Conservation (phyloP, 2,329 filamentous ascomycete species). For the Rhexocercosporidium sp. region DNA sequence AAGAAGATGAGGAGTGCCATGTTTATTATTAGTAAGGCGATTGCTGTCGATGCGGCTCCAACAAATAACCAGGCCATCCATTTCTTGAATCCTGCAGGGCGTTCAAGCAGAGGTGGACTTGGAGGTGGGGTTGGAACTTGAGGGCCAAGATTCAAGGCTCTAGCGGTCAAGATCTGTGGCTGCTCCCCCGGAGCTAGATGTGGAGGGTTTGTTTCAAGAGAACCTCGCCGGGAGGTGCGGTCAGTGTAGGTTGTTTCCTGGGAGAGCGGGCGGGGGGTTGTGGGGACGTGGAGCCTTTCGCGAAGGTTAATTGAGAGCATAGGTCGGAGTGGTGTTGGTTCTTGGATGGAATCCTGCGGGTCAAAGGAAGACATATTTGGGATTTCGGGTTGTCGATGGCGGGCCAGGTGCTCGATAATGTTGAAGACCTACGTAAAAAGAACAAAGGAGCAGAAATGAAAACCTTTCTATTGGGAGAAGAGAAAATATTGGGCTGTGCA, state of each 20-base stretch:
- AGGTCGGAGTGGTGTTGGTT: background rate
- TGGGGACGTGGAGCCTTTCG: background rate
- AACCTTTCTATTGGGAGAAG: background rate
- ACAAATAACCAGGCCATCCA: background rate
- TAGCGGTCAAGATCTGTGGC: background rate
- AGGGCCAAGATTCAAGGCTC: background rate
- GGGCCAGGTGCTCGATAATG: background rate
- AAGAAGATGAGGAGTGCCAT: background rate
- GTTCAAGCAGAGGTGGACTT: background rate
- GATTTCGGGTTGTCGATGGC: background rate
- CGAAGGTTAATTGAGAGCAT: background rate
- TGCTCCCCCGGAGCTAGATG: slow-evolving; percentile 1
- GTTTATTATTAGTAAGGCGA: background rate
- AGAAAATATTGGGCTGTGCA: background rate
- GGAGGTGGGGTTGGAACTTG: background rate
- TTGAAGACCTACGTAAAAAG: background rate
- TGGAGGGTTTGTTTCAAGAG: slow-evolving; percentile 2
- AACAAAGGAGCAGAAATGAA: background rate
- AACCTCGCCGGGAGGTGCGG: background rate
- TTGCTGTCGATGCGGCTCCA: background rate
- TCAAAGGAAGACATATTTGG: background rate
- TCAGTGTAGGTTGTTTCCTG: slow-evolving; percentile 9
- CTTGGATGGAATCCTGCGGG: background rate
- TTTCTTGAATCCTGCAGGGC: background rate
- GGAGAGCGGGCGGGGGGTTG: background rate